Evolutionary conservation across 495 filamentous ascomycete genomes (phyloP), one percentile per base, ranked within the genome.

Genomic region (Penicillium tannophilum): DNA sequence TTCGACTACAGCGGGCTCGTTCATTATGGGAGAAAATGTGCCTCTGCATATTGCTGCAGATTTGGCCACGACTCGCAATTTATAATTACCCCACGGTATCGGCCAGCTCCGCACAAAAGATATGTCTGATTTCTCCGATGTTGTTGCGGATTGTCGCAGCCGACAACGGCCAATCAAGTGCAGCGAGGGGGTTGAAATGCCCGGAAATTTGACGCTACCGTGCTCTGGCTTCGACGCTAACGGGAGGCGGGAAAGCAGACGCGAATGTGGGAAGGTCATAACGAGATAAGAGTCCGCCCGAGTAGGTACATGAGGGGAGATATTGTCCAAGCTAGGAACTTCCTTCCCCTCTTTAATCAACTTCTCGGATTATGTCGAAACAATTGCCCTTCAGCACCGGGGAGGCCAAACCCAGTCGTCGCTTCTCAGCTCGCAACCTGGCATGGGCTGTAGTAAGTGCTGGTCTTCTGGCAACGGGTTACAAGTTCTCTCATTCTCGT

Each of bases 241-340:
- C 14, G 16, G 30, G 39, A 30, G 50, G 39, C 52, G 51, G 30
- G 55, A 52, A 54, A 28, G 58, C 20, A 12, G 30, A 52, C 23
- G 10, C 52, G 43, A 50, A 24, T 26, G 10, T 16, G 52, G 61
- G 61, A 63, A 63, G 61, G 61, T 63, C 41, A 59, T 48, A 56
- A 59, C 61, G 61, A 63, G 60, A 48, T 46, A 53, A 47, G 20
- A 30, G 42, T 10, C 20, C 26, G 14, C 19, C 42, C 42, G 9
- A 33, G 31, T 23, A 23, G 1, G 28, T 28, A 28, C 6, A 36
- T 36, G 33, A 36, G 33, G 33, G 33, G 33, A 36, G 12, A 36
- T 35, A 28, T 4, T 28, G 28, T 28, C 28, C 28, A 28, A 28
- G 28, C 28, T 28, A 28, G 28, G 28, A 28, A 28, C 28, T 28